Percentiles rank a stretch among this genome's conserved stretches.
These are phyloP conservation scores for Talaromyces ruber DNA, from an alignment of 495 filamentous ascomycete species.

Conservation along the genomic window DNA sequence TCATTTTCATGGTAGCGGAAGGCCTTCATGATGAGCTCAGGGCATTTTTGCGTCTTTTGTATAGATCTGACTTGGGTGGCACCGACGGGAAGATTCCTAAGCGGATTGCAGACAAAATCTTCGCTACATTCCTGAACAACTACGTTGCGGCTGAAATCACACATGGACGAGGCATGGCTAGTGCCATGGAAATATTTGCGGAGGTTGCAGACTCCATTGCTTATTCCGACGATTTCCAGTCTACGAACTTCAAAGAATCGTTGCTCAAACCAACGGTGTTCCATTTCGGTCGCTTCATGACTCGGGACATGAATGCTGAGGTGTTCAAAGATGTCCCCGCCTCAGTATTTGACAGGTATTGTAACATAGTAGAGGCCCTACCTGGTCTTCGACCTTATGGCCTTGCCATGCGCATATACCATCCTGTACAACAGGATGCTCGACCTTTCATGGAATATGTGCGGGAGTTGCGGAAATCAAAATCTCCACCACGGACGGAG, in stretches of 20 bases:
- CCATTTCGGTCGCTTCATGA: slow-evolving; percentile 16
- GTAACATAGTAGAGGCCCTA: slow-evolving; percentile 15
- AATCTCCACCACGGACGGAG: slow-evolving; percentile 14
- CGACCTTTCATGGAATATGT: slow-evolving; percentile 23
- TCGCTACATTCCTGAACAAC: slow-evolving; percentile 19
- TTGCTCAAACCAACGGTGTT: slow-evolving; percentile 16
- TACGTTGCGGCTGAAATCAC: slow-evolving; percentile 25
- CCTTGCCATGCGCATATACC: slow-evolving; percentile 22
- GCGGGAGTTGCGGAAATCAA: slow-evolving; percentile 8
- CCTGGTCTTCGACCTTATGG: slow-evolving; percentile 14
- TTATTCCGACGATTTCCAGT: not conserved
- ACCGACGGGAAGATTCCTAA: slow-evolving; percentile 16
- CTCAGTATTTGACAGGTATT: slow-evolving; percentile 25
- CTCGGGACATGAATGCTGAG: slow-evolving; percentile 10
- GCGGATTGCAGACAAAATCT: slow-evolving; percentile 6
- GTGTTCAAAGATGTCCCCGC: slow-evolving; percentile 12
- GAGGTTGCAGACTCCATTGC: slow-evolving; percentile 8
- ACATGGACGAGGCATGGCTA: slow-evolving; percentile 24
- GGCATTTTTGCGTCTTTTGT: slow-evolving; percentile 25
- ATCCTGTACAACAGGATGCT: slow-evolving; percentile 26
- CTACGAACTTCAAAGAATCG: slow-evolving; percentile 10
- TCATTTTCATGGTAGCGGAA: slow-evolving; percentile 35
- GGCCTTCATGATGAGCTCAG: slow-evolving; percentile 23
- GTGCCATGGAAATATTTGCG: slow-evolving; percentile 23
- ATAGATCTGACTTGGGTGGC: slow-evolving; percentile 20